Percentiles rank a stretch among this genome's conserved stretches.
These are phyloP conservation scores for Apophysomyces elegans DNA, from an alignment of 371 early-diverging fungal species.

Conservation along the genomic window DNA sequence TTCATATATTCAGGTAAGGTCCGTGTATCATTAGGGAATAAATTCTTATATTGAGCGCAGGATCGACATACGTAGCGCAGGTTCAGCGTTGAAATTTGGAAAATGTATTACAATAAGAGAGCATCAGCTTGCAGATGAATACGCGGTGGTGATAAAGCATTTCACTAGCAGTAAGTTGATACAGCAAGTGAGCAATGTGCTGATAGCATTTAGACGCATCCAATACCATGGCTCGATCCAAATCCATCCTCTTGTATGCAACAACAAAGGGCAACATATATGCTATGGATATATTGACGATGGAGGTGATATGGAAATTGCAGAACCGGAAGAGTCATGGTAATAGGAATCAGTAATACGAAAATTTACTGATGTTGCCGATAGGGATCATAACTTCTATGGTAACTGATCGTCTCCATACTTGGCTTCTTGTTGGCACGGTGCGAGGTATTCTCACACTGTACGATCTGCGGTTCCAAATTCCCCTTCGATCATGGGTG, in stretches of 20 bases:
- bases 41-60: slow-evolving; percentile 20
- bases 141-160: slow-evolving; percentile 72
- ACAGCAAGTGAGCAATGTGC: neutral
- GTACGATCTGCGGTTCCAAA: slow-evolving; percentile 86
- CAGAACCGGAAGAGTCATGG: slow-evolving; percentile 61
- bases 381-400: slow-evolving; percentile 73
- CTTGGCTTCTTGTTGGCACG: slow-evolving; percentile 83
- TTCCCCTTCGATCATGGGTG: slow-evolving; percentile 77
- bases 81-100: slow-evolving; percentile 59
- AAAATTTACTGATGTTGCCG: neutral
- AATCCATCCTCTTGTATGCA: slow-evolving; percentile 79
- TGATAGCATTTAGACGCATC: slow-evolving; percentile 32
- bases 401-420: slow-evolving; percentile 64
- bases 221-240: slow-evolving; percentile 61
- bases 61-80: slow-evolving; percentile 44
- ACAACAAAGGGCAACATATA: slow-evolving; percentile 79
- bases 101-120: slow-evolving; percentile 63
- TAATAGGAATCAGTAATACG: slow-evolving; percentile 19
- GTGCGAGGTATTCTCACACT: slow-evolving; percentile 80
- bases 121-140: slow-evolving; percentile 65
- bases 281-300: slow-evolving; percentile 77
- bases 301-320: slow-evolving; percentile 71
- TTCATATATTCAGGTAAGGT: slow-evolving; percentile 76
- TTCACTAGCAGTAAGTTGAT: slow-evolving; percentile 66
- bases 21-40: neutral